Evolutionary conservation across 2,329 filamentous ascomycete species (phyloP), one percentile per base, ranked within the genome.

Genomic region (Drechmeria coniospora): DNA sequence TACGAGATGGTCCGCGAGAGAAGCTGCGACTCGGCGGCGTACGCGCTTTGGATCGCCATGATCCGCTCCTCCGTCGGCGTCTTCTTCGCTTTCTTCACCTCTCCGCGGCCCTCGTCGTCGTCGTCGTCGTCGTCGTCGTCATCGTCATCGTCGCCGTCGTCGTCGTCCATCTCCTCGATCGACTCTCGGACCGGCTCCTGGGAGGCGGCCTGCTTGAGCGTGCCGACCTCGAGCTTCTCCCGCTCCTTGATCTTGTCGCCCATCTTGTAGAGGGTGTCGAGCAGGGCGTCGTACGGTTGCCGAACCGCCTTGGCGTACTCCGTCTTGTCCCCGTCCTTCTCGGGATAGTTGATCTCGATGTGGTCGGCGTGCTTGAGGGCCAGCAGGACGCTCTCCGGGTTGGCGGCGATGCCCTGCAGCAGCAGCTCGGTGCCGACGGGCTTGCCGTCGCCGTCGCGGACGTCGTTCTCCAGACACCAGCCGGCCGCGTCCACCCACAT

Each of bases 401-500:
- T 98, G 3, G 86, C 86, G 16, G 72, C 67, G 32, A 92, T 77
- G 19, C 90, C 90, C 36, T 90, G 74, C 14, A 73, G 65, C 15
- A 98, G 61, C 42, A 95, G 81, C 8, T 82, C 73, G 15, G 78
- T 71, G 8, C 83, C 84, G 33, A 56, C 45, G 5, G 65, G 58
- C 33, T 64, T 61, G 25, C 63, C 60, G 23, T 67, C 66, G 20
- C 83, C 76, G 24, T 72, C 58, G 8, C 54, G 47, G 39, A 86
- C 57, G 24, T 70, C 70, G 41, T 90, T 84, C 30, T 78, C 68
- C 44, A 84, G 84, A 51, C 82, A 93, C 72, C 87, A 95, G 38
- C 92, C 80, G 1, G 86, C 81, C 8, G 84, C 87, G 34, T 94
- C 84, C 27, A 84, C 86, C 90, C 90, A 98, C 41, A 94, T 75